Evolutionary conservation across 2,329 filamentous ascomycete genomes (phyloP).

Genomic region (Fusarium sp.): DNA sequence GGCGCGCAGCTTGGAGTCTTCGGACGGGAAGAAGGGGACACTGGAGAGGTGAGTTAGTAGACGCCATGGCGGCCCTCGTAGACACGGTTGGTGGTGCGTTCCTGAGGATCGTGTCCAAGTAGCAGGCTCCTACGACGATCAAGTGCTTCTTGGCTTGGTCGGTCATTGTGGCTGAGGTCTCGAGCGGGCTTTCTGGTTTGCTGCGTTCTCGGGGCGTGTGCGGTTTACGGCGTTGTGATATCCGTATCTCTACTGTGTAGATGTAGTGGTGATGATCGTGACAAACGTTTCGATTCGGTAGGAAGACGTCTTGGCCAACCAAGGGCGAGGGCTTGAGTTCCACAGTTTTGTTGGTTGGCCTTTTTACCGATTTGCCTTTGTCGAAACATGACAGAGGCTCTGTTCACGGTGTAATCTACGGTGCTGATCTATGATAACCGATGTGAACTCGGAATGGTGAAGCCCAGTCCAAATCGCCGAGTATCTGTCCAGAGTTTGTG

Average conservation of each 20-base stretch:
- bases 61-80: neutral
- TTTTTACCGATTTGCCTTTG: neutral
- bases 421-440: neutral
- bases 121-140: slow-evolving; percentile 75
- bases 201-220: neutral
- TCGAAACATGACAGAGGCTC: neutral
- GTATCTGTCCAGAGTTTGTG: neutral
- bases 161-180: neutral
- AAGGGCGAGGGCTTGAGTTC: slow-evolving; percentile 16
- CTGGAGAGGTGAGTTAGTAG: slow-evolving; percentile 53
- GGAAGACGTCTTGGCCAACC: slow-evolving; percentile 12
- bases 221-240: neutral
- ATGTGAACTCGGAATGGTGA: neutral
- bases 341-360: slow-evolving; percentile 18
- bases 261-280: neutral
- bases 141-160: slow-evolving; percentile 63
- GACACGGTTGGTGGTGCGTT: slow-evolving; percentile 48
- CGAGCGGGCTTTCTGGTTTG: neutral
- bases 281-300: neutral
- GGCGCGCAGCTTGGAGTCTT: slow-evolving; percentile 80
- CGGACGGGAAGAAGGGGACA: slow-evolving; percentile 73
- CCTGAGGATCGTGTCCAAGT: slow-evolving; percentile 78
- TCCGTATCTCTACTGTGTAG: neutral
- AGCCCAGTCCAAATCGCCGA: neutral
- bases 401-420: neutral